Evolutionary conservation across 495 filamentous ascomycete species (phyloP).

Genomic region (Cryomyces minteri): DNA sequence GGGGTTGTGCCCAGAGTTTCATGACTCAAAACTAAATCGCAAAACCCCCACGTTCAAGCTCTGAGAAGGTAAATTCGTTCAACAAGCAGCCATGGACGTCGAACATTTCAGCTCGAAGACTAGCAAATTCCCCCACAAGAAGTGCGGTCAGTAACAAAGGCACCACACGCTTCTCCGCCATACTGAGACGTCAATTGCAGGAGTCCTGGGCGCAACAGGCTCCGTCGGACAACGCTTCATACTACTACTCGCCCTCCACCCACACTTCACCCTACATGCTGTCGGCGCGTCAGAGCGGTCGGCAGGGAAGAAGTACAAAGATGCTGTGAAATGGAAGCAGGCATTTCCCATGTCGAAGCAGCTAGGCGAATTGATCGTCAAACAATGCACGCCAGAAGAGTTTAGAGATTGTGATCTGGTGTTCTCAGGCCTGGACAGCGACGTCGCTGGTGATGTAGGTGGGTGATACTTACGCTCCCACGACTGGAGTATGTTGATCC

Average conservation of each 20-base stretch:
- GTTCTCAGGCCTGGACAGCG: conserved; percentile 25
- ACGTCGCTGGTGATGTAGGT: conserved; percentile 25
- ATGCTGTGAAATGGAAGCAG: conserved; percentile 27
- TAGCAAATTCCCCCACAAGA: conserved; percentile 18
- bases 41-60: neutral
- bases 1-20: no score
- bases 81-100: conserved; percentile 12
- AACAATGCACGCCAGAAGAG: conserved; percentile 19
- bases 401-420: conserved; percentile 24
- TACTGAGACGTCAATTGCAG: conserved; percentile 9
- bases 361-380: conserved; percentile 22
- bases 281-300: conserved; percentile 22
- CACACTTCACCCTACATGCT: conserved; percentile 22
- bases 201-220: conserved; percentile 24
- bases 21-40: neutral
- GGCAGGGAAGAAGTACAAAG: conserved; percentile 25
- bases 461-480: conserved; percentile 1
- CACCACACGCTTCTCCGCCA: no score
- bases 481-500: no score
- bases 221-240: conserved; percentile 27
- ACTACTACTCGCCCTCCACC: conserved; percentile 23
- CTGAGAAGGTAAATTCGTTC: neutral
- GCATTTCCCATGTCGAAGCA: conserved; percentile 19
- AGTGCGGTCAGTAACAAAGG: conserved; percentile 23
- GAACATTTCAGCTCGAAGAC: conserved; percentile 17